Evolutionary conservation across 192 early-diverging fungal species (phyloP).

Genomic region (Podila clonocystis): DNA sequence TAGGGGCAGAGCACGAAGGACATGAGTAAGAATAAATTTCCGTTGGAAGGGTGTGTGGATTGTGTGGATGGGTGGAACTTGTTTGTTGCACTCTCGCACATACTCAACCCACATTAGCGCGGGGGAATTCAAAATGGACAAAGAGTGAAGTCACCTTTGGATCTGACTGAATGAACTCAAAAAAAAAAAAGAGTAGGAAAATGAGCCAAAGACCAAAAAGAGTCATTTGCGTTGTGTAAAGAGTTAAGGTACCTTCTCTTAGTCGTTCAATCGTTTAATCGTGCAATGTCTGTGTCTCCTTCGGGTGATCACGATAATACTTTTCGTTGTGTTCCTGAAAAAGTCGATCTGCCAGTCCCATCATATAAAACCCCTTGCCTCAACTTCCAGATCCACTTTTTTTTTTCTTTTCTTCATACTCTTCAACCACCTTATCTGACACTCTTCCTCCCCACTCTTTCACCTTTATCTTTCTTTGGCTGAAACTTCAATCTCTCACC

Average conservation of each 20-base stretch:
- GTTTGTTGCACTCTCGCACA: no score
- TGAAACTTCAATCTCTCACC: not conserved
- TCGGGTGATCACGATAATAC: not conserved
- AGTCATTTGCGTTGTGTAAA: no score
- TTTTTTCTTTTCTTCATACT: not conserved
- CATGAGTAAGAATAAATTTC: not conserved
- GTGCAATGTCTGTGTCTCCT: not conserved
- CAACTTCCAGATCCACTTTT: not conserved
- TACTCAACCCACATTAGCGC: no score
- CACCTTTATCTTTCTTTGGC: not conserved
- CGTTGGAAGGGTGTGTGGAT: not conserved
- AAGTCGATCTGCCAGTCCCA: not conserved
- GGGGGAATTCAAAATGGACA: no score
- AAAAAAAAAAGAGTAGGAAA: not conserved
- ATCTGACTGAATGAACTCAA: not conserved
- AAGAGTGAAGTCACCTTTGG: no score
- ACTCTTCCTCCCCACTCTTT: not conserved
- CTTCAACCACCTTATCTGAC: not conserved
- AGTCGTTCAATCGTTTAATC: not conserved
- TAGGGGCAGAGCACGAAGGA: no score
- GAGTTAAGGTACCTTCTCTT: no score
- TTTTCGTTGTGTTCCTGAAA: no score
- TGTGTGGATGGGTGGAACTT: not conserved
- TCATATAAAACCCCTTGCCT: not conserved
- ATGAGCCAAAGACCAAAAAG: no score